Evolutionary conservation across 495 filamentous ascomycete species (phyloP), one percentile per base, ranked within the genome.

Genomic region (Sordaria brevicollis): DNA sequence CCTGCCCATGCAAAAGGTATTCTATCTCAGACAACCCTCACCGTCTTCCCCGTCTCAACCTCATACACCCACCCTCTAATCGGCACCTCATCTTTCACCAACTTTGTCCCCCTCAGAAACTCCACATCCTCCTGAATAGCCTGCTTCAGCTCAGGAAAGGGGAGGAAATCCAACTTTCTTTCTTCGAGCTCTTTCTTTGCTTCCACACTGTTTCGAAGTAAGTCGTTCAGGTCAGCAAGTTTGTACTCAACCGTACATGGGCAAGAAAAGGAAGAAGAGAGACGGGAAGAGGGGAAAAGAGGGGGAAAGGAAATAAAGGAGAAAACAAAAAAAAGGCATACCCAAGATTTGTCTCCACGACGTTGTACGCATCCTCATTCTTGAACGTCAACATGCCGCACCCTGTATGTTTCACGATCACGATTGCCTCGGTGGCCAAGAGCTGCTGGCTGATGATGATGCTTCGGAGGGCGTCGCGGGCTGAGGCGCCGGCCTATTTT

Each of bases 301-400:
- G 36, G 33, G 3, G 15, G 15, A 29, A 34, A 39, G n/a, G 35
- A 34, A 67, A 62, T 49, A 65, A 39, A 13, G 5, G 41, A 69
- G 5, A 71, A 67, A 10, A 77, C 5, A 21, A 65, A 67, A 4
- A 71, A 68, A 9, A 77, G 83, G 72, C 75, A 36, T 10, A 74
- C 83, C 85, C 68, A 79, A 82, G 80, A 31, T 90, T 88, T 78
- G 86, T 74, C 75, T 82, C 80, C 8, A 94, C 86, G 38, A 89
- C 74, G 1, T 35, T 75, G 4, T 85, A 83, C 17, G 90, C 86
- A 68, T 87, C 87, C 68, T 85, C 84, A 69, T 94, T 92, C 5
- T 83, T 84, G 73, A 94, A 96, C 0, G 88, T 92, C 43, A 93
- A 74, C 93, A 95, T 95, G 34, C 92, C 92, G 73, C 92, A 96